These are phyloP conservation scores for Irpex sp. DNA, from an alignment of 1,284 basidiomycete species.

Conservation along the genomic window DNA sequence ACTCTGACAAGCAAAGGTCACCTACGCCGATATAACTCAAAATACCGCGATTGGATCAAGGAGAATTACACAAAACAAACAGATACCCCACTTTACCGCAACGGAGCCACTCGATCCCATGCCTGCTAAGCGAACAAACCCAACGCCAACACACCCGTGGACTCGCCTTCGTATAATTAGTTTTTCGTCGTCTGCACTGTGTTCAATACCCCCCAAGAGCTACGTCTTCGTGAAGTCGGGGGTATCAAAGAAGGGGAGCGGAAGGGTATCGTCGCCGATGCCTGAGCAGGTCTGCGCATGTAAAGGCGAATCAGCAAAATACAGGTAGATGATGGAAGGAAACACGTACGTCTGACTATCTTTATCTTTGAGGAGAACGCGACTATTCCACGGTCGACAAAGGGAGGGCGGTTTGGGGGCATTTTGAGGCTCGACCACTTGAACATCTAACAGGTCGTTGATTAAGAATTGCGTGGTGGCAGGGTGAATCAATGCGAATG, in stretches of 20 bases:
- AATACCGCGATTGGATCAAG: too few species aligned
- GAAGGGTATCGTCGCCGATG: slow-evolving; percentile 63
- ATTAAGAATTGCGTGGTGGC: too few species aligned
- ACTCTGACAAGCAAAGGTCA: too few species aligned
- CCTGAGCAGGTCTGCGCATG: slow-evolving; percentile 61
- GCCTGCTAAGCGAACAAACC: slow-evolving; percentile 56
- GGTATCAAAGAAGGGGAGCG: slow-evolving; percentile 49
- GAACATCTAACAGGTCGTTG: too few species aligned
- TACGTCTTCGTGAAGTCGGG: slow-evolving; percentile 56
- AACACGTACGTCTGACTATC: slow-evolving; percentile 46
- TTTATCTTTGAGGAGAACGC: too few species aligned
- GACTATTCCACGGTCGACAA: too few species aligned
- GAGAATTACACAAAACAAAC: too few species aligned
- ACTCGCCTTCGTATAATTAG: slow-evolving; percentile 41
- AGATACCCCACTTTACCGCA: too few species aligned
- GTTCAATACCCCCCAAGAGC: slow-evolving; percentile 55
- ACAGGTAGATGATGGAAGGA: neutral
- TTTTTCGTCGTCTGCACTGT: slow-evolving; percentile 43
- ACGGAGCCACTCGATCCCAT: slow-evolving; percentile 45
- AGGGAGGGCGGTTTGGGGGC: too few species aligned
- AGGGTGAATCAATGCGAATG: too few species aligned
- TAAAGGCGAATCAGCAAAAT: neutral
- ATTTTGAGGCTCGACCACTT: too few species aligned
- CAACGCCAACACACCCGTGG: slow-evolving; percentile 49
- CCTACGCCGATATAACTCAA: too few species aligned